These are phyloP conservation scores for Exophiala mesophila DNA, from an alignment of 2,329 filamentous ascomycete genomes.

Conservation along the genomic window DNA sequence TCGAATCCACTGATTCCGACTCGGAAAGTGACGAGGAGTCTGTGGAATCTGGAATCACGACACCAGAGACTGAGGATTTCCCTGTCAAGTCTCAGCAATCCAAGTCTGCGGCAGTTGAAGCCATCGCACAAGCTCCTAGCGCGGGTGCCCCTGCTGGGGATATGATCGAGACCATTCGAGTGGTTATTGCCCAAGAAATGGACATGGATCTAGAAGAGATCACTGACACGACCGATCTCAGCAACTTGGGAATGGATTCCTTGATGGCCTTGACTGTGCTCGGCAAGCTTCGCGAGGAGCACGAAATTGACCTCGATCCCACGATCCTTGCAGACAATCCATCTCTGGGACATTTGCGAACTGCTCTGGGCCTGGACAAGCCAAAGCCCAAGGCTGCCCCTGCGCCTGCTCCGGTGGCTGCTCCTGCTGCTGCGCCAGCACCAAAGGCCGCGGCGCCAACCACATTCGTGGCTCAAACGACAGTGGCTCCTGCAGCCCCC, in stretches of 20 bases:
- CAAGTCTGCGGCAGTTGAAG: constrained; percentile 29
- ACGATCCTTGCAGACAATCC: constrained; percentile 43
- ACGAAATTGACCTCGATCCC: constrained; percentile 39
- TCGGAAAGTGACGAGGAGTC: constrained; percentile 26
- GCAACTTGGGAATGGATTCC: constrained; percentile 43
- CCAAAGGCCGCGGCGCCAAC: constrained; percentile 24
- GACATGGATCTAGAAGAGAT: constrained; percentile 40
- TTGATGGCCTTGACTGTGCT: constrained; percentile 43
- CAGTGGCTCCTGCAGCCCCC: constrained; percentile 24
- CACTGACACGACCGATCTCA: constrained; percentile 36
- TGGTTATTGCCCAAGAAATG: constrained; percentile 41
- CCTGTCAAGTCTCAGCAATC: constrained; percentile 18
- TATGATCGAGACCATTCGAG: constrained; percentile 37
- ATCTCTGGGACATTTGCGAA: constrained; percentile 37
- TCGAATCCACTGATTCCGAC: constrained; percentile 24
- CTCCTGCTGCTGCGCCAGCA: constrained; percentile 21
- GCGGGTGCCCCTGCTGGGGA: constrained; percentile 34
- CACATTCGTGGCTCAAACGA: constrained; percentile 26
- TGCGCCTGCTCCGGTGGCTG: constrained; percentile 28
- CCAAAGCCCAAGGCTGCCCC: constrained; percentile 34
- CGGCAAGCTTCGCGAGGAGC: constrained; percentile 40
- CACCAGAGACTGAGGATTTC: constrained; percentile 28
- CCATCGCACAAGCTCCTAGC: constrained; percentile 31
- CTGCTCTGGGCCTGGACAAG: constrained; percentile 35
- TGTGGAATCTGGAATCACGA: constrained; percentile 28